Base-by-base conservation (phyloP, 2,329 filamentous ascomycete species). In the Dothideomycetes sp. region DNA sequence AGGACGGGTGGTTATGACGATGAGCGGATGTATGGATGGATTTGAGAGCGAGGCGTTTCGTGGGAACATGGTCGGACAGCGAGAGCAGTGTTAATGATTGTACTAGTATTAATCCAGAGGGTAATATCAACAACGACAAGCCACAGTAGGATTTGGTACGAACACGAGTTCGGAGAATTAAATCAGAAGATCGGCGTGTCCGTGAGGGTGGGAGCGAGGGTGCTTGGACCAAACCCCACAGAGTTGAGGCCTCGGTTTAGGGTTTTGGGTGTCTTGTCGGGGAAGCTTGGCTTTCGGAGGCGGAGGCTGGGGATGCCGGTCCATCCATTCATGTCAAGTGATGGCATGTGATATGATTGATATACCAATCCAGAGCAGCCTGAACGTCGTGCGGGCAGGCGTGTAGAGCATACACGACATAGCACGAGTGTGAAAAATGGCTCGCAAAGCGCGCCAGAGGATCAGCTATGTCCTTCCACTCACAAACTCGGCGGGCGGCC, bases 401-500 rank as follows among this genome's bases (percentile, higher is more conserved):
- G 12, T 8, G 6, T 17, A 10, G n/a, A 4, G 25, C 15, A 31
- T 16, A 39, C 36, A 39, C 31, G 36, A 13, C 36, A 39, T 18
- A 39, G 27, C 5, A 39, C 49, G 23, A 24, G 12, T 7, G 23
- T 7, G 23, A 24, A 24, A 40, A 17, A 71, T 71, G 68, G 67
- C 65, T 55, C 63, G 67, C 53, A 70, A 69, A 58, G 66, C 67
- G 55, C 63, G 66, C 50, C 69, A 70, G 62, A 65, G 67, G 51
- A 71, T 71, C 51, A 70, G 67, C 52, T 71, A 71, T 58, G 68
- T 85, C 63, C 73, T 85, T 51, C 80, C 81, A 55, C 76, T 84
- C 53, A 77, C 79, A 47, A 80, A 82, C 62, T 78, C 77, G 44
- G 74, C 78, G 13, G 86, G 85, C 51, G 89, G 89, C 44, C 91